Evolutionary conservation across 1,284 basidiomycete genomes (phyloP).

Genomic region (Austropuccinia psidii): DNA sequence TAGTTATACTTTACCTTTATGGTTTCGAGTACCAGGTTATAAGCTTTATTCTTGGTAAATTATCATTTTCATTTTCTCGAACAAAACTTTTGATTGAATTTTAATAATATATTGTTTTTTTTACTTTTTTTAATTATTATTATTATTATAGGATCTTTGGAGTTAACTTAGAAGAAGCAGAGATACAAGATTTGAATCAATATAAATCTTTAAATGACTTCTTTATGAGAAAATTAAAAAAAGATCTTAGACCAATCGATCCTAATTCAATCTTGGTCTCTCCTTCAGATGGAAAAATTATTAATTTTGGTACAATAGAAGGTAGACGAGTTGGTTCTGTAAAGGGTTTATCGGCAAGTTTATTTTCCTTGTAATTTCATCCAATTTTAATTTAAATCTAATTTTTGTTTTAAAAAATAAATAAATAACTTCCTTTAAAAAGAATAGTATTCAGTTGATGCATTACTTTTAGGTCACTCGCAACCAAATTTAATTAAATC

Average conservation of each 20-base stretch:
- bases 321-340: conserved; percentile 82
- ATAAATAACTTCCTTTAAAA: background rate
- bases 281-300: conserved; percentile 83
- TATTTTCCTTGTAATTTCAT: conserved; percentile 80
- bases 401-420: conserved; percentile 37
- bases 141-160: conserved; percentile 59
- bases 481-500: background rate
- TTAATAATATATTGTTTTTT: background rate
- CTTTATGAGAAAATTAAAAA: conserved; percentile 83
- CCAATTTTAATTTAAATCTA: background rate
- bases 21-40: conserved; percentile 85
- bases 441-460: conserved; percentile 38
- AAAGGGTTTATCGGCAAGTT: conserved; percentile 75
- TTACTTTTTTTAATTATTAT: background rate
- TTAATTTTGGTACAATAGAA: conserved; percentile 86
- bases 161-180: conserved; percentile 87
- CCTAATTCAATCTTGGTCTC: conserved; percentile 57
- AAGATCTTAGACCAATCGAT: conserved; percentile 71
- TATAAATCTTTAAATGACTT: conserved; percentile 85
- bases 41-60: conserved; percentile 62
- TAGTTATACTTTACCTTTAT: conserved; percentile 68
- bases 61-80: background rate
- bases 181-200: conserved; percentile 63
- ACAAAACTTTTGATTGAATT: background rate
- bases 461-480: conserved; percentile 30